A percentile compares a stretch with the other conserved stretches of the same genome.
These are phyloP conservation scores for Petasospora fabianii DNA, from an alignment of 1,139 yeast genomes.

Conservation along the genomic window DNA sequence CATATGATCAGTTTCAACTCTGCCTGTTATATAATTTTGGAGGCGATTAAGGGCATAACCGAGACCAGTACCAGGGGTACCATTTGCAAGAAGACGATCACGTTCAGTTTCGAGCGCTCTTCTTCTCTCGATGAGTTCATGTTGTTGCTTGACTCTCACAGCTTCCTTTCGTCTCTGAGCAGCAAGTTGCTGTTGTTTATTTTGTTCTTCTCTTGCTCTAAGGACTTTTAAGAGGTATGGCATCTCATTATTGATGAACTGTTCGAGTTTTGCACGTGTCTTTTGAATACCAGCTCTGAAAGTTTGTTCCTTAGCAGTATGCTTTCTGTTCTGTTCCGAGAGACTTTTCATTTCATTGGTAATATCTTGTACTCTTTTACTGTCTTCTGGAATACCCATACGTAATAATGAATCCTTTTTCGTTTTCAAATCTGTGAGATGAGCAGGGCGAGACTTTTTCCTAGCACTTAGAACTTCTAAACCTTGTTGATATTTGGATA, in stretches of 20 bases:
- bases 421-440: conserved; percentile 7
- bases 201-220: conserved; percentile 3
- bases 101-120: not conserved
- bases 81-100: not conserved
- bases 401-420: conserved; percentile 10
- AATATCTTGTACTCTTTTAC: conserved; percentile 4
- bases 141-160: not conserved
- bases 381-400: conserved; percentile 9
- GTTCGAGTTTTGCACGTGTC: conserved; percentile 4
- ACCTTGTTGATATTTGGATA: conserved; percentile 9
- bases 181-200: no score
- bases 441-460: conserved; percentile 9
- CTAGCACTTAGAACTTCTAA: conserved; percentile 2
- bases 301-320: conserved; percentile 2
- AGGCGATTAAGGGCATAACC: not conserved
- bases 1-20: not conserved
- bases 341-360: conserved; percentile 6
- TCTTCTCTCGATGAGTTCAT: not conserved
- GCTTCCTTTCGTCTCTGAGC: not conserved
- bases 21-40: not conserved
- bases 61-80: no score
- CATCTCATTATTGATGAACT: conserved; percentile 6
- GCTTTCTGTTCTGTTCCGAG: conserved; percentile 4
- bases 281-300: conserved; percentile 5
- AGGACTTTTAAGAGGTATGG: conserved; percentile 5